phyloP scores from a whole-genome alignment of 129 eudicot genomes.

The Saposhnikovia divaricata region DNA sequence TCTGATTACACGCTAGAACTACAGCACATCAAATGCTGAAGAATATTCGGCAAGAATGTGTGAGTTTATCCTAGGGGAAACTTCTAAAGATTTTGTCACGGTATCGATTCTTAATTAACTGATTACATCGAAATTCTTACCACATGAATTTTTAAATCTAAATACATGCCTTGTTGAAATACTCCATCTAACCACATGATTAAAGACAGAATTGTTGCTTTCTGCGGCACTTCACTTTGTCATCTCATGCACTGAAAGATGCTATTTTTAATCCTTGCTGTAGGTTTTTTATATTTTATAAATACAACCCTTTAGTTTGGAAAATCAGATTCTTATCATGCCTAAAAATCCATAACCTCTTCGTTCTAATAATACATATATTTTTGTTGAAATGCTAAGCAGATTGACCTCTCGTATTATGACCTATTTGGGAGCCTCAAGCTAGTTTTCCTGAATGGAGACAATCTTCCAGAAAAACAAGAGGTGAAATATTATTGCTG shows the following conservation, averaged over 20 bases:
- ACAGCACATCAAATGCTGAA: neutral
- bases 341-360: neutral
- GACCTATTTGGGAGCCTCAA: conserved; percentile 76
- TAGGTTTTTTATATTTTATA: neutral
- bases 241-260: neutral
- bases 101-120: neutral
- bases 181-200: neutral
- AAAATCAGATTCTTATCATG: neutral
- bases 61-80: neutral
- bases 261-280: neutral
- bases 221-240: neutral
- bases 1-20: neutral
- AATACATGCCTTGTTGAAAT: neutral
- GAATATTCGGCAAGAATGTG: neutral
- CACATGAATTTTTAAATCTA: neutral
- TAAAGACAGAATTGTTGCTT: neutral
- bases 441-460: conserved; percentile 49
- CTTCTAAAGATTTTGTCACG: neutral
- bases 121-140: neutral
- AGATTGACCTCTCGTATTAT: conserved; percentile 76
- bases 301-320: neutral
- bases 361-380: neutral
- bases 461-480: conserved; percentile 46
- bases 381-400: conserved; percentile 22
- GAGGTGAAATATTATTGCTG: conserved; percentile 34